A percentile compares a stretch with the other conserved stretches of the same genome.
Evolutionary conservation across 805 yeast species (phyloP).

Genomic region (Lipomyces starkeyi): DNA sequence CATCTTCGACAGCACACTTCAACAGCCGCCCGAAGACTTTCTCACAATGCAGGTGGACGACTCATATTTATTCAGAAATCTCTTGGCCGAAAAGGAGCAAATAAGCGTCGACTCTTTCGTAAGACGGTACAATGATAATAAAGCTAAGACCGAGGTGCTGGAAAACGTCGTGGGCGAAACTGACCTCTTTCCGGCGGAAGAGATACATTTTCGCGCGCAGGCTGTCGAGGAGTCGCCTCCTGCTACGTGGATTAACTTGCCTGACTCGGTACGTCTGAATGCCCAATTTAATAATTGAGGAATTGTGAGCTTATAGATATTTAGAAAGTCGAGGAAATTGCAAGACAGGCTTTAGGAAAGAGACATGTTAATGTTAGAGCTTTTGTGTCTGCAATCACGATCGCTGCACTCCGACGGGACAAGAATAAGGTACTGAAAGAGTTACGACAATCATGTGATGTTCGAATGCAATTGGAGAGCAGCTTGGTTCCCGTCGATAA

Average conservation of each 20-base stretch:
- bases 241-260: neutral
- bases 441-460: neutral
- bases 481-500: neutral
- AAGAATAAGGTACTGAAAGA: neutral
- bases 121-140: neutral
- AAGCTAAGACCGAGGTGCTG: neutral
- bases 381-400: neutral
- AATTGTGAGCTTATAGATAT: neutral
- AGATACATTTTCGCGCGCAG: neutral
- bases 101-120: neutral
- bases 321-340: neutral
- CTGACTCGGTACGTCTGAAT: neutral
- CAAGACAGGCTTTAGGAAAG: neutral
- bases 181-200: neutral
- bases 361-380: neutral
- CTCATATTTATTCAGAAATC: neutral
- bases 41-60: neutral
- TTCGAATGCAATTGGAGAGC: neutral
- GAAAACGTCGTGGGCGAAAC: neutral
- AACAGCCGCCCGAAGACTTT: neutral
- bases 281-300: too few relatives aligned
- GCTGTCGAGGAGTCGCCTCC: slow-evolving; percentile 1
- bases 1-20: neutral
- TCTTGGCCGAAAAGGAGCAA: neutral
- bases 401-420: neutral